Evolutionary conservation across 495 filamentous ascomycete species (phyloP).

Genomic region (Aspergillus kassunensis): DNA sequence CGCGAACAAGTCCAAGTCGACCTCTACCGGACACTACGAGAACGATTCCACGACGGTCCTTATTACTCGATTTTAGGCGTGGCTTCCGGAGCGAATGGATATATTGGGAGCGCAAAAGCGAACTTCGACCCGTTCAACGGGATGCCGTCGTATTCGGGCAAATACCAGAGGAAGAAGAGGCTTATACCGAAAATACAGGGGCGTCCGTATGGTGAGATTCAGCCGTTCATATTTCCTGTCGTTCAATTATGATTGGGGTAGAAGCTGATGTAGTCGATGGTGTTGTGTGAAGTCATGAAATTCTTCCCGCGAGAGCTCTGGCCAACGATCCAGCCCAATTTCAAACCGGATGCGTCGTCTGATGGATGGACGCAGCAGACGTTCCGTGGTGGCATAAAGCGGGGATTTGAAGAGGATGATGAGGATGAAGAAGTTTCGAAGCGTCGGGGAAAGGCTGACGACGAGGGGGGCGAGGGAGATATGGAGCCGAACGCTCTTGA

Average conservation of each 20-base stretch:
- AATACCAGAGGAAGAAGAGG: conserved; percentile 52
- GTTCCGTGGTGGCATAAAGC: conserved; percentile 27
- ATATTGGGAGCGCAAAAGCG: conserved; percentile 24
- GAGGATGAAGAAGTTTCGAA: conserved; percentile 34
- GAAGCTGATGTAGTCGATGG: conserved; percentile 1
- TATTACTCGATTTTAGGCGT: conserved; percentile 53
- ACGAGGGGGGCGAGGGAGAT: conserved; percentile 35
- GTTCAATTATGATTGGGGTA: not conserved
- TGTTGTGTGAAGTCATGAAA: conserved; percentile 36
- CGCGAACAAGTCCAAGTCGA: conserved; percentile 40
- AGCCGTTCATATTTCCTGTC: not conserved
- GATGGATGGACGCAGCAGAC: conserved; percentile 26
- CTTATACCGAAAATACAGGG: conserved; percentile 47
- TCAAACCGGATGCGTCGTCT: conserved; percentile 34
- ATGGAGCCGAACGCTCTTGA: conserved; percentile 32
- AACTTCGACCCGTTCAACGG: conserved; percentile 57
- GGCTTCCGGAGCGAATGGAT: conserved; percentile 40
- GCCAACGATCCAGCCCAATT: conserved; percentile 45
- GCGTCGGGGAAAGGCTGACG: conserved; percentile 26
- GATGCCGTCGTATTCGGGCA: conserved; percentile 55
- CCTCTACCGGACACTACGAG: conserved; percentile 45
- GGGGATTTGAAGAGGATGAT: conserved; percentile 46
- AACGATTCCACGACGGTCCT: conserved; percentile 52
- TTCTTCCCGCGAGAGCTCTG: conserved; percentile 58
- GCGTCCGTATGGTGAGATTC: conserved; percentile 45